Evolutionary conservation across 805 yeast genomes (phyloP).

Genomic region (Wickerhamiella kazuoi): DNA sequence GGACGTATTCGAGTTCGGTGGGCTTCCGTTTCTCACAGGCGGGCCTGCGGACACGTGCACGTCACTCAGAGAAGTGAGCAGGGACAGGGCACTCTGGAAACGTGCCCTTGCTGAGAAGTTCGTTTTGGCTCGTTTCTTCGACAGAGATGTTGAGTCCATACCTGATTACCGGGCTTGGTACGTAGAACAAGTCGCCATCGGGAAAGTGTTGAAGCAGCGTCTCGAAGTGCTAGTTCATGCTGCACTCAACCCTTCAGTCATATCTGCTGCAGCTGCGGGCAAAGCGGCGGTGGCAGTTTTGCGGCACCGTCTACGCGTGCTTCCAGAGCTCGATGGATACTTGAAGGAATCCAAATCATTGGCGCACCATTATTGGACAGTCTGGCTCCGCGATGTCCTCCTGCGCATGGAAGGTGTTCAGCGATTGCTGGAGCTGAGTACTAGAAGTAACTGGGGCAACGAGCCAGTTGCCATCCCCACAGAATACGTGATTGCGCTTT

Average conservation of each 20-base stretch:
- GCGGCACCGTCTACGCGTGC: constrained; percentile 6
- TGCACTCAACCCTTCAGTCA: constrained; percentile 10
- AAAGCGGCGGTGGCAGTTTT: constrained; percentile 6
- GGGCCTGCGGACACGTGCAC: constrained; percentile 11
- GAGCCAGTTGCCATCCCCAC: constrained; percentile 8
- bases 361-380: constrained; percentile 12
- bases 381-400: constrained; percentile 8
- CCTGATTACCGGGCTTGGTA: constrained; percentile 9
- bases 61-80: constrained; percentile 10
- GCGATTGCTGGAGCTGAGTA: constrained; percentile 8
- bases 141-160: constrained; percentile 6
- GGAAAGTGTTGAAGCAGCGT: constrained; percentile 5
- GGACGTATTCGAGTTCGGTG: constrained; percentile 9
- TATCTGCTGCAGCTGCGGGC: constrained; percentile 8
- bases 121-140: constrained; percentile 5
- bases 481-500: constrained; percentile 8
- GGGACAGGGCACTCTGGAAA: constrained; percentile 13
- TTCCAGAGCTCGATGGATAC: constrained; percentile 4
- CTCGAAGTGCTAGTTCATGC: constrained; percentile 11
- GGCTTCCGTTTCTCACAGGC: constrained; percentile 8
- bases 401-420: constrained; percentile 11
- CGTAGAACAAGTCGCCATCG: constrained; percentile 6
- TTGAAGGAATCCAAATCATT: constrained; percentile 6
- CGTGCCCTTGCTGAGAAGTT: constrained; percentile 3
- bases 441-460: constrained; percentile 10